These are phyloP conservation scores for Bromus sterilis DNA, from an alignment of 176 grass and related monocot genomes.

Conservation along the genomic window DNA sequence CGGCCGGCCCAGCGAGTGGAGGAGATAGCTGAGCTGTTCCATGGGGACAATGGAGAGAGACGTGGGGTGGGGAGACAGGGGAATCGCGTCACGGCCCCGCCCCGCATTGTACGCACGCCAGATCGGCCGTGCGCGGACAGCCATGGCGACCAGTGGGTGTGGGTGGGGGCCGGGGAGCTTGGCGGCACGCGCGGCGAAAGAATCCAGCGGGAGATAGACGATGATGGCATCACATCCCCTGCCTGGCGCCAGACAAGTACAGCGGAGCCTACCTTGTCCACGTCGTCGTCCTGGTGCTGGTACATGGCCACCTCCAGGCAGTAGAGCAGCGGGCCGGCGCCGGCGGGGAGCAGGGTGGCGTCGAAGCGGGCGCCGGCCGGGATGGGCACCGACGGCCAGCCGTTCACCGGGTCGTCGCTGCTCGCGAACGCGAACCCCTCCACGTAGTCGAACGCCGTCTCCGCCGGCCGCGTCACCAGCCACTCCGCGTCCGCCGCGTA, in stretches of 20 bases:
- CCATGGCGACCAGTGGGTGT: background rate
- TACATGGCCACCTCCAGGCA: constrained; percentile 89
- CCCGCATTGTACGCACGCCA: constrained; percentile 17
- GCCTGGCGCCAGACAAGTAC: constrained; percentile 14
- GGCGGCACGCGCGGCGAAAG: constrained; percentile 15
- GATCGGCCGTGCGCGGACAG: background rate
- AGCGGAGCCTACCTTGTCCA: constrained; percentile 52
- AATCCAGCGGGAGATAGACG: constrained; percentile 55
- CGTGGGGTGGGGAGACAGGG: background rate
- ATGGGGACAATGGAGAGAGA: background rate
- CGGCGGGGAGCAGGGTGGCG: constrained; percentile 34
- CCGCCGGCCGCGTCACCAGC: constrained; percentile 46
- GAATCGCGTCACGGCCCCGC: constrained; percentile 19
- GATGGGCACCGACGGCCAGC: constrained; percentile 73
- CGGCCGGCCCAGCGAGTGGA: no score
- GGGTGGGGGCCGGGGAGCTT: background rate
- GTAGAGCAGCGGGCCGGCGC: constrained; percentile 64
- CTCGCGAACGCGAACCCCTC: constrained; percentile 81
- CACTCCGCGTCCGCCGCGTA: constrained; percentile 79
- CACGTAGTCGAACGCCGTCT: constrained; percentile 63
- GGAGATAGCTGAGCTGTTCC: background rate
- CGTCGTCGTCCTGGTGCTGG: constrained; percentile 36
- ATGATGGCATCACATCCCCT: constrained; percentile 38
- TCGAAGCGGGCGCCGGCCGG: constrained; percentile 45
- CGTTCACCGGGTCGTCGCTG: constrained; percentile 67